Conservation (phyloP, 805 yeast genomes). For the Nakazawaea peltata region DNA sequence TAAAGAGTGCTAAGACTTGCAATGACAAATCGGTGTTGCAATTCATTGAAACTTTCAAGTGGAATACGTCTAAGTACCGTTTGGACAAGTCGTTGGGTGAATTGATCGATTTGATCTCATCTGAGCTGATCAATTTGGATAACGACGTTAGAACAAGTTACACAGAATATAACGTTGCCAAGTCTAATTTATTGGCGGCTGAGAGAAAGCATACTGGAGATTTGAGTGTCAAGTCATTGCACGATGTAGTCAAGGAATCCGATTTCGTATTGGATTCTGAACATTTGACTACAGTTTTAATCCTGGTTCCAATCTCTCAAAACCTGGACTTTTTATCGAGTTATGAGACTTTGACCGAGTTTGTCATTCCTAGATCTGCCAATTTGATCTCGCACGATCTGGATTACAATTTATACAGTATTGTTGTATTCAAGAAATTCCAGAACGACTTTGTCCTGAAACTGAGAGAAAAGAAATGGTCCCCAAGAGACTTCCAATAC, state of each 20-base stretch:
- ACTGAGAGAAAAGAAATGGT: conserved; percentile 80
- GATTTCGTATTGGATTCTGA: conserved; percentile 85
- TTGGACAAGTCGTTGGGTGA: conserved; percentile 77
- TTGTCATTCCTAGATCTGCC: conserved; percentile 93
- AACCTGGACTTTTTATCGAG: conserved; percentile 51
- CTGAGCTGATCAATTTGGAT: conserved; percentile 79
- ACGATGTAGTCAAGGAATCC: conserved; percentile 75
- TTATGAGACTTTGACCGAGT: conserved; percentile 70
- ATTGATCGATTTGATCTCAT: conserved; percentile 58
- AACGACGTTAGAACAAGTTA: conserved; percentile 74
- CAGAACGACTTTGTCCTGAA: conserved; percentile 59
- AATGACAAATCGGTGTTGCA: conserved; percentile 44
- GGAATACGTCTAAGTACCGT: conserved; percentile 86
- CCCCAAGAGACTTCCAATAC: conserved; percentile 87
- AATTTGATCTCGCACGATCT: conserved; percentile 58
- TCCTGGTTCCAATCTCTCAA: conserved; percentile 76
- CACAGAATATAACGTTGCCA: conserved; percentile 72
- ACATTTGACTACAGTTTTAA: conserved; percentile 73
- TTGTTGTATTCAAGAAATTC: conserved; percentile 79
- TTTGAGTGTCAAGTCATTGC: conserved; percentile 81
- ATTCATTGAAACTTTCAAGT: conserved; percentile 66
- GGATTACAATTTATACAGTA: conserved; percentile 67
- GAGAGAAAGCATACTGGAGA: conserved; percentile 94
- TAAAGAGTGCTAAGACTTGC: conserved; percentile 26
- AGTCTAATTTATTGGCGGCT: conserved; percentile 75